Conservation (phyloP, 352 stramenopile species). For the Phytophthora megakarya region DNA sequence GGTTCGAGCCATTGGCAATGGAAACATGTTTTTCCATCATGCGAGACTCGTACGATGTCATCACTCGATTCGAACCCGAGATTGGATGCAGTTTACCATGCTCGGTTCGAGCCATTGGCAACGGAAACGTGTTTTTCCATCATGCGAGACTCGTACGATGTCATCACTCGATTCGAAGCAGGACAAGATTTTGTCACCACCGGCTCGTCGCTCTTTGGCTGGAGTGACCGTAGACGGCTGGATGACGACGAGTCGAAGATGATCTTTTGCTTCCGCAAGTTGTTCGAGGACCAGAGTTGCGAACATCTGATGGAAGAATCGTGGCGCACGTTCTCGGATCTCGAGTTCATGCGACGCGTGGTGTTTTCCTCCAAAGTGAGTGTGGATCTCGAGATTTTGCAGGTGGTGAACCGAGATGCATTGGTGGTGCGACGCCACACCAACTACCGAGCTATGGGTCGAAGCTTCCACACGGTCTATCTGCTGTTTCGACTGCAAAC, state of each 20-base stretch:
- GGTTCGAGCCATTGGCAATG: constrained; percentile 35
- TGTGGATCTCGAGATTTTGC: constrained; percentile 51
- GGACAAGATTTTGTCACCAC: constrained; percentile 52
- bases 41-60: constrained; percentile 58
- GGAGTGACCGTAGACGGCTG: constrained; percentile 59
- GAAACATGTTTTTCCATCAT: constrained; percentile 54
- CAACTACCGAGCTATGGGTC: constrained; percentile 50
- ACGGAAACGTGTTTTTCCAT: constrained; percentile 41
- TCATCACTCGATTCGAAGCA: constrained; percentile 55
- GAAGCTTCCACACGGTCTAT: constrained; percentile 73
- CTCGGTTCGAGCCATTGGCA: constrained; percentile 38
- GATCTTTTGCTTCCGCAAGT: constrained; percentile 70
- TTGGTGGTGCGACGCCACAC: constrained; percentile 64
- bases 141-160: constrained; percentile 63
- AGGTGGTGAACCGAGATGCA: constrained; percentile 56
- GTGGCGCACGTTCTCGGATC: constrained; percentile 43
- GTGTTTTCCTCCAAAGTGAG: constrained; percentile 55
- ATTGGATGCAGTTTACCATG: constrained; percentile 41
- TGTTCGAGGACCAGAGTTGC: constrained; percentile 37
- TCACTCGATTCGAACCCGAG: constrained; percentile 50
- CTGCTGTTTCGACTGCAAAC: constrained; percentile 69
- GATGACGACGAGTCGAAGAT: constrained; percentile 49
- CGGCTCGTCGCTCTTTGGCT: constrained; percentile 57
- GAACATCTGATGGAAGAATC: constrained; percentile 50
- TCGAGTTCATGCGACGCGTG: constrained; percentile 47